Base-by-base conservation (phyloP, 1,284 basidiomycete species). In the Ganoderma resinaceum region DNA sequence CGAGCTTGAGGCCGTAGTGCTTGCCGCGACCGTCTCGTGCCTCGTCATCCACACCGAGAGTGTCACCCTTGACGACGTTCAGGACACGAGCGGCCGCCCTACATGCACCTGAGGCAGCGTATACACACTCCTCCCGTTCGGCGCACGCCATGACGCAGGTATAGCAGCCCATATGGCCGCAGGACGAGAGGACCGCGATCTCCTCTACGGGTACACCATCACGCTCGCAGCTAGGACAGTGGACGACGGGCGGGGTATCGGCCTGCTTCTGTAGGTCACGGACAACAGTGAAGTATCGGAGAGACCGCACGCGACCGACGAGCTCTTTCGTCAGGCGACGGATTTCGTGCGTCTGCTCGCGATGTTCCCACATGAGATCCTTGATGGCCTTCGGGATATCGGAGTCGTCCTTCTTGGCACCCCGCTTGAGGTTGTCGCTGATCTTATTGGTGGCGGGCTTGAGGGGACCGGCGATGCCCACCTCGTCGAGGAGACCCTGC, bases 241-340 rank as follows among this genome's bases (percentile, higher is more conserved):
- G 79, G 37, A 92, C 83, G n/a, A 82, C 80, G 1, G 86, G 83
- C 9, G 87, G 89, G 49, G 76, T 81, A 61, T 86, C 89, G 59
- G 82, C 84, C 73, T 94, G 89, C 74, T 88, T 91, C 78, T 97
- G 95, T 49, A 96, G 84, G 76, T 96, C 93, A 61, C 96, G 92
- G 38, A 97, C 94, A 61, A 94, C 92, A 6, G 89, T 93, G 82
- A 97, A 97, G 82, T 95, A 97, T 49, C 95, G 92, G 37, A 95
- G 84, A 0, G 95, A 97, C 38, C 95, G 91, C 52, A 95, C 89
- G 61, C 95, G 92, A 38, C 94, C 95, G 31, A 95, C 90, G 57
- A 97, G 88, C 79, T 97, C 96, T 79, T 95, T 96, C 37, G 89
- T 90, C 60, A 97, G 81, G 61, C 91, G 88, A 61, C 95, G 90